Evolutionary conservation across 768 basidiomycete genomes (phyloP).

Genomic region (Mycena chlorophos): DNA sequence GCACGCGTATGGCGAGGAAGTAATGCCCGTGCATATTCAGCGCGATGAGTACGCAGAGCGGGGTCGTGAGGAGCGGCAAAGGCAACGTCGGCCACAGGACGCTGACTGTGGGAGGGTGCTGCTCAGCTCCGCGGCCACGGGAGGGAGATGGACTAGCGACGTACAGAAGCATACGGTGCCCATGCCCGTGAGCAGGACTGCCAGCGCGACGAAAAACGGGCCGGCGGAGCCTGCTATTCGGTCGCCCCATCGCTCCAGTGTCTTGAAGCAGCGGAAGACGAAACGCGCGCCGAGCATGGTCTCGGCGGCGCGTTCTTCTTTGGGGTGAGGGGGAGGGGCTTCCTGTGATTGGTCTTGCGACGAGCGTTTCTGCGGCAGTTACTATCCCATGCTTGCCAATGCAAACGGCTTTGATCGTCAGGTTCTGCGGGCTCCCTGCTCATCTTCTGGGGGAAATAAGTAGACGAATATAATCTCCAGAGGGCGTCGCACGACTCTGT

Average conservation of each 20-base stretch:
- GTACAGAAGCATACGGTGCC: conserved; percentile 82
- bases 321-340: no score
- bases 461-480: no score
- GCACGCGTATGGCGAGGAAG: conserved; percentile 76
- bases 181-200: conserved; percentile 63
- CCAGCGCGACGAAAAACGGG: conserved; percentile 85
- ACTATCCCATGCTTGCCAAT: no score
- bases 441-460: no score
- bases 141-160: conserved; percentile 38
- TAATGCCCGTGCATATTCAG: conserved; percentile 81
- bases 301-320: no score
- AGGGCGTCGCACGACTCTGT: no score
- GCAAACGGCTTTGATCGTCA: no score
- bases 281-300: conserved; percentile 49
- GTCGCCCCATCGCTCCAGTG: conserved; percentile 74
- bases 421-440: no score
- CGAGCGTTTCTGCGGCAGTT: no score
- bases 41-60: conserved; percentile 70
- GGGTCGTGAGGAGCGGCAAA: conserved; percentile 58
- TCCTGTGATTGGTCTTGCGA: no score
- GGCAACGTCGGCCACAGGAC: conserved; percentile 70
- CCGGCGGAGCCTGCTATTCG: conserved; percentile 86
- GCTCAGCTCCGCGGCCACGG: conserved; percentile 8
- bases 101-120: conserved; percentile 62
- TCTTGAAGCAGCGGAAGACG: conserved; percentile 55